phyloP scores from a whole-genome alignment of 495 filamentous ascomycete genomes.

The Xylaria cubensis region DNA sequence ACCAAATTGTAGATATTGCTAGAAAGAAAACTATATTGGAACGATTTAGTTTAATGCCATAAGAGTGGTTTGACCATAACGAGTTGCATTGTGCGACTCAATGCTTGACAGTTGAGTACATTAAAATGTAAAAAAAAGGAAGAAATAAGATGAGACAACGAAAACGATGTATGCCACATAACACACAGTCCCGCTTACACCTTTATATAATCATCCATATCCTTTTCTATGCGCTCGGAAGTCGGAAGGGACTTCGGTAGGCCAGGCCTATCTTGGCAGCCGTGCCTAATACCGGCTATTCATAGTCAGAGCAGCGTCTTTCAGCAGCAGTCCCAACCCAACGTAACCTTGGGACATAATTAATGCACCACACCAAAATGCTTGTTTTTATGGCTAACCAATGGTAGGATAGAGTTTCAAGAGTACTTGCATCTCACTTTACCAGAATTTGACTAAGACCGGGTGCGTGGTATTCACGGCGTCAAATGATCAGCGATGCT shows the following conservation, averaged over 20 bases:
- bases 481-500: neutral
- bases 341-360: slow-evolving; percentile 12
- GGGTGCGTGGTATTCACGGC: neutral
- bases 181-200: neutral
- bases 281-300: neutral
- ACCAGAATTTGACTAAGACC: neutral
- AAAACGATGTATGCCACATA: neutral
- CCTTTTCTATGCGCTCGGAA: neutral
- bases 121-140: neutral
- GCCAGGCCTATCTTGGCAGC: neutral
- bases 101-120: neutral
- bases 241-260: neutral
- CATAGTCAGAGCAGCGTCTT: neutral
- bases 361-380: neutral
- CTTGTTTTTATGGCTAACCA: neutral
- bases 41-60: neutral
- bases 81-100: neutral
- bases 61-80: neutral
- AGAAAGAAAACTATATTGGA: neutral
- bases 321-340: neutral
- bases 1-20: too few species aligned
- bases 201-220: neutral
- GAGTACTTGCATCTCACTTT: neutral
- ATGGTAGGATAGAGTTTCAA: neutral
- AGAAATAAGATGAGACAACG: neutral